phyloP scores from a whole-genome alignment of 139 green algal species.

The Coelastrella sp. region DNA sequence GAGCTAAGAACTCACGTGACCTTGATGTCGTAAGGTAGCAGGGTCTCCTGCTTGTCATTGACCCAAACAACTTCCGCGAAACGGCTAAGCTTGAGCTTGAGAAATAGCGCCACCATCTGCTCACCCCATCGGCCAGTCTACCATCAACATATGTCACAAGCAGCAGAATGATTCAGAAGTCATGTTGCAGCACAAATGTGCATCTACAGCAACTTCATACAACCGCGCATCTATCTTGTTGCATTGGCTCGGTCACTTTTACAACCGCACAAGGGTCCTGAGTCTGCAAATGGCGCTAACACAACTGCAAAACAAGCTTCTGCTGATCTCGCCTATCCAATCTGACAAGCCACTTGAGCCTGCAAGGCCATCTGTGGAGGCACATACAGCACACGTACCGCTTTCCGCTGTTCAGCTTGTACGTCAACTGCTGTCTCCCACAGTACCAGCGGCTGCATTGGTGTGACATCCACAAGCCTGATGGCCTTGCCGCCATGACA shows the following conservation, averaged over 20 bases:
- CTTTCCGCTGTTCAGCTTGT: not conserved
- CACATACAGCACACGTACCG: not conserved
- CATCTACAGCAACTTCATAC: not conserved
- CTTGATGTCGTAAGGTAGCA: slow-evolving; percentile 60
- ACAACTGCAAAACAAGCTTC: too few relatives aligned
- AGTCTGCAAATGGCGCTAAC: too few relatives aligned
- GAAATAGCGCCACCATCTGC: slow-evolving; percentile 52
- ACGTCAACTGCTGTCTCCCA: not conserved
- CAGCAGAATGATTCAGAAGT: not conserved
- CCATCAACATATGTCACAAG: not conserved
- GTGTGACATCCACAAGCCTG: not conserved
- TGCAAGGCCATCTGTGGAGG: not conserved
- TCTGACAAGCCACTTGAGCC: not conserved
- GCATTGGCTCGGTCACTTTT: too few relatives aligned
- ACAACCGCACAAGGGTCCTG: too few relatives aligned
- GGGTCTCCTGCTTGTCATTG: slow-evolving; percentile 55
- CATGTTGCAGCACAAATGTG: not conserved
- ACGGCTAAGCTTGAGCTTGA: slow-evolving; percentile 15
- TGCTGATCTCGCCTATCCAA: not conserved
- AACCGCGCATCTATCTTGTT: not conserved
- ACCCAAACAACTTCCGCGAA: slow-evolving; percentile 54
- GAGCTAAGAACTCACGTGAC: slow-evolving; percentile 25
- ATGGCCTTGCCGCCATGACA: not conserved
- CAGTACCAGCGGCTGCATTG: not conserved
- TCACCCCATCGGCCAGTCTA: slow-evolving; percentile 57